A percentile compares a stretch with the other conserved stretches of the same genome.
These are phyloP conservation scores for Pythium brachiatum DNA, from an alignment of 352 stramenopile species.

Conservation along the genomic window DNA sequence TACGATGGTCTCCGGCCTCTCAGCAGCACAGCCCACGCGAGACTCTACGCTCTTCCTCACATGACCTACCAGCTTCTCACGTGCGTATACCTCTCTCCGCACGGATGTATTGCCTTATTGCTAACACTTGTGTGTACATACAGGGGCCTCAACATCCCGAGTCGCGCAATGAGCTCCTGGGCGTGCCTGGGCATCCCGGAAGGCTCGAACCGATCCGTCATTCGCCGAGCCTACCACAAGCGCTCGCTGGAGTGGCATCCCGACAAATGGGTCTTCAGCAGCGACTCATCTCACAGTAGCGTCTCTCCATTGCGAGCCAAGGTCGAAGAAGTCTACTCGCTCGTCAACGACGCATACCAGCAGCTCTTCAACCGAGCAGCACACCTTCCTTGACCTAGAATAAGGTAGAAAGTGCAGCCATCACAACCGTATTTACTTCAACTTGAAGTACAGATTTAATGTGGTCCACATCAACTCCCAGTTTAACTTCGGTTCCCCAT, in stretches of 20 bases:
- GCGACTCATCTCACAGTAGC: neutral
- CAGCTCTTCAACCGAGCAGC: constrained; percentile 27
- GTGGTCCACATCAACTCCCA: constrained; percentile 5
- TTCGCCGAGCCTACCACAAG: constrained; percentile 59
- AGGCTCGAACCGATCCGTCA: constrained; percentile 37
- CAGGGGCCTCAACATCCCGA: constrained; percentile 41
- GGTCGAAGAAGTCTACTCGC: constrained; percentile 34
- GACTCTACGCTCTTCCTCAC: constrained; percentile 41
- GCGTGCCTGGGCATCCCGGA: constrained; percentile 40
- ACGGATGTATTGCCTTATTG: neutral
- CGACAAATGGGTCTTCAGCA: constrained; percentile 50
- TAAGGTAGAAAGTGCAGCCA: neutral
- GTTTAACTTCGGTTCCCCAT: constrained; percentile 2
- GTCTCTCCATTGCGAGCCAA: constrained; percentile 30
- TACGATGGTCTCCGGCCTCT: constrained; percentile 31
- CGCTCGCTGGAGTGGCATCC: constrained; percentile 68
- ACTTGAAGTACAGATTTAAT: constrained; percentile 4
- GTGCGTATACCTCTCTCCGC: constrained; percentile 29
- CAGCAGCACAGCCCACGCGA: constrained; percentile 12
- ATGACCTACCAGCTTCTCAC: constrained; percentile 53
- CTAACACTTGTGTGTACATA: neutral
- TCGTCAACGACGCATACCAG: constrained; percentile 49
- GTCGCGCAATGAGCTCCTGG: constrained; percentile 44
- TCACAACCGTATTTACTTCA: neutral
- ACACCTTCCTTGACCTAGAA: neutral